Evolutionary conservation across 2,329 filamentous ascomycete species (phyloP), one percentile per base, ranked within the genome.

Genomic region (Cercospora sojina): DNA sequence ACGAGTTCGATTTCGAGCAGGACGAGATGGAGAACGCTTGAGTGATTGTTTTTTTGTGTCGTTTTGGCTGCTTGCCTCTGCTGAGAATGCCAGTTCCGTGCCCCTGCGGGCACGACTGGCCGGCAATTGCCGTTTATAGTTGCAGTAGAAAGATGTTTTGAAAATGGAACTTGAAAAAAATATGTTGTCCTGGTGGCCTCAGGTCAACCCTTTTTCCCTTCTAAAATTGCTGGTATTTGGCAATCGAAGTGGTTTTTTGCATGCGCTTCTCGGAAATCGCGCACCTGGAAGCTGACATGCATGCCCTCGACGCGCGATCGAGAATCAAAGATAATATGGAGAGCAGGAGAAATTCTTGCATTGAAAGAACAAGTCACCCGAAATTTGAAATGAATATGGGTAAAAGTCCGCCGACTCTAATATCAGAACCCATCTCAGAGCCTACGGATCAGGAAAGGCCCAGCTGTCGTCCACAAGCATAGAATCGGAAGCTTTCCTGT

Each of bases 1-100:
- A 62, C 13, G 59, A 62, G 9, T 18, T 27, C 35, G 58, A 60
- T 8, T 18, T 12, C 58, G 38, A 55, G n/a, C 47, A 62, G 27
- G 47, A 25, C 47, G 43, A 55, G 12, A 38, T 35, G 53, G 31
- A 57, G 53, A 57, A 57, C 35, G 47, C 20, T 8, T 53, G 47
- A 53, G 23, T 25, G 47, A n/a, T 2, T 41, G 35, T 41, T 41
- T 38, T 38, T 41, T n/a, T 23, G 43, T 13, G 18, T 5, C 4
- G 43, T 5, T 25, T 53, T 53, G 13, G 35, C 35, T 25, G 20
- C 25, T 25, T 53, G 47, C 13, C 29, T 53, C 47, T 53, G 47
- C 47, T 53, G 23, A 23, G 3, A 29, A 27, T 27, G 20, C 47
- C 23, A 9, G 47, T 16, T 53, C 25, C 47, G 47, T 7, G 23